These are phyloP conservation scores for Achaetomium macrosporum DNA, from an alignment of 2,329 filamentous ascomycete genomes.

Conservation along the genomic window DNA sequence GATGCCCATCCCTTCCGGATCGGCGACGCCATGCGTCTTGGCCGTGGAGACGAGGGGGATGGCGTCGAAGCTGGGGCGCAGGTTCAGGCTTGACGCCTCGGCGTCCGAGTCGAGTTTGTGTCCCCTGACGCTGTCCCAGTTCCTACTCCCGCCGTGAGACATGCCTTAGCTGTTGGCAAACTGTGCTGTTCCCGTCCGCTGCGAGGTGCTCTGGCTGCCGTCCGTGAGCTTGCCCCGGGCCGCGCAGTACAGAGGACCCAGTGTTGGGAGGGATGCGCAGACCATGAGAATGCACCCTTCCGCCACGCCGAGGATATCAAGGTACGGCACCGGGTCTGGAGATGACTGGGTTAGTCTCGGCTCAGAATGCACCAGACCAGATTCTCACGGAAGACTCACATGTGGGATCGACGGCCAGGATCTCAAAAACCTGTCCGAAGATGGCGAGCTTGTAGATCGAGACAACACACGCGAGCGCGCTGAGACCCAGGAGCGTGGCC, in stretches of 20 bases:
- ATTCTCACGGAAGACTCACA: constrained; percentile 1
- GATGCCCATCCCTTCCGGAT: not conserved
- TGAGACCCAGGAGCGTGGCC: constrained; percentile 5
- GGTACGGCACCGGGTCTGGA: constrained; percentile 12
- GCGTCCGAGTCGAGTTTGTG: constrained; percentile 6
- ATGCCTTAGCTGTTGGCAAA: not conserved
- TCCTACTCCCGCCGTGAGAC: not conserved
- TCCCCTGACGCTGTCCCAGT: not conserved
- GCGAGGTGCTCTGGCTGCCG: not conserved
- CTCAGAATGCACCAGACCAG: not conserved
- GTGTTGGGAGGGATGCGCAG: constrained; percentile 7
- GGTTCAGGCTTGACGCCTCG: constrained; percentile 4
- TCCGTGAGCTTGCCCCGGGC: not conserved
- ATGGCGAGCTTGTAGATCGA: constrained; percentile 15
- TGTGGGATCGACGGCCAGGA: constrained; percentile 6
- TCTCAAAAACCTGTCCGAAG: constrained; percentile 10
- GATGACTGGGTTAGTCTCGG: not conserved
- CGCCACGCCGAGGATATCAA: constrained; percentile 12
- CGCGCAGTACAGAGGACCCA: constrained; percentile 2
- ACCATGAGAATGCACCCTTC: constrained; percentile 10
- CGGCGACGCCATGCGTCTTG: not conserved
- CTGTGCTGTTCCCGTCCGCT: not conserved
- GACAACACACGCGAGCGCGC: constrained; percentile 5
- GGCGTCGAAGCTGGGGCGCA: constrained; percentile 12
- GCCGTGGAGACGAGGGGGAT: constrained; percentile 2